These are phyloP conservation scores for Phallus indusiatus DNA, from an alignment of 768 basidiomycete species.

Conservation along the genomic window DNA sequence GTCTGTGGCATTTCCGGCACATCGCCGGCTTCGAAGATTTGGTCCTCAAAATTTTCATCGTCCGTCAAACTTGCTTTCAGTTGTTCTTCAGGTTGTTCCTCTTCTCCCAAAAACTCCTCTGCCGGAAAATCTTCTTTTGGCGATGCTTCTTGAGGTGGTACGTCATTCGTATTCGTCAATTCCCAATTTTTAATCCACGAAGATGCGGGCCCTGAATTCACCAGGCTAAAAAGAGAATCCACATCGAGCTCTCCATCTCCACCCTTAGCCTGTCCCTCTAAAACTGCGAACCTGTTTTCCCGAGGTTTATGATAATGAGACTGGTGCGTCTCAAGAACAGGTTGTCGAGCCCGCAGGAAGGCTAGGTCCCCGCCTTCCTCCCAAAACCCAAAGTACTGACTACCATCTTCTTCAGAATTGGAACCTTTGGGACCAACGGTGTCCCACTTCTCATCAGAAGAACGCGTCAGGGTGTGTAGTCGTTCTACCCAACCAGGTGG, in stretches of 20 bases:
- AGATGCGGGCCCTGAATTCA: not conserved
- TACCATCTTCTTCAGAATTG: constrained; percentile 14
- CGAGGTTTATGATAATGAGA: not conserved
- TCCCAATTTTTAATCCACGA: not conserved
- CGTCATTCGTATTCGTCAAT: not conserved
- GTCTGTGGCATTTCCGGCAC: constrained; percentile 31
- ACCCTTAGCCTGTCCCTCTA: not conserved
- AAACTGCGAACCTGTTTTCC: not conserved
- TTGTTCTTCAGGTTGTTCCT: not conserved
- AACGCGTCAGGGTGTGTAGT: constrained; percentile 8
- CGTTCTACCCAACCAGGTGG: constrained; percentile 42
- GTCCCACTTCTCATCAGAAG: constrained; percentile 24
- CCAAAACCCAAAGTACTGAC: constrained; percentile 45
- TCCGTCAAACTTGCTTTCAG: too few relatives aligned
- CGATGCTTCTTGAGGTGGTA: not conserved
- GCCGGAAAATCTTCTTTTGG: too few relatives aligned
- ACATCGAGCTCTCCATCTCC: not conserved
- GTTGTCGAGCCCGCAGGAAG: constrained; percentile 27
- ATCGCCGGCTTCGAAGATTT: constrained; percentile 23
- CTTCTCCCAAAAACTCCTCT: too few relatives aligned
- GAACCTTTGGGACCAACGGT: constrained; percentile 21
- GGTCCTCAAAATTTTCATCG: constrained; percentile 26
- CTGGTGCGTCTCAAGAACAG: not conserved
- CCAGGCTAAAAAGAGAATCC: not conserved
- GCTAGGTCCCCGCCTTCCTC: constrained; percentile 33